phyloP scores from a whole-genome alignment of 805 yeast genomes.

The Candida vaughaniae region DNA sequence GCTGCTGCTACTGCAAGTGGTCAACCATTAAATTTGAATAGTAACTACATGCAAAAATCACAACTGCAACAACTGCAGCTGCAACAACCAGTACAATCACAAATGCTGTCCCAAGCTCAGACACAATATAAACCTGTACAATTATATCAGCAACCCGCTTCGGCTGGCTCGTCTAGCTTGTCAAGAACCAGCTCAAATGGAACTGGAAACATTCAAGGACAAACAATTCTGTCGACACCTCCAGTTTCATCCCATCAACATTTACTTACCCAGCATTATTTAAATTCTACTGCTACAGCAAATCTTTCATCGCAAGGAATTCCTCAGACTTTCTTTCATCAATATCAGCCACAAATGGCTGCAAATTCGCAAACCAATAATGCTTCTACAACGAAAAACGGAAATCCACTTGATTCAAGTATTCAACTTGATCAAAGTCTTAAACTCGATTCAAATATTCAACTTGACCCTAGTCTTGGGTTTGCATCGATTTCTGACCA shows the following conservation, averaged over 20 bases:
- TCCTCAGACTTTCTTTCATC: too few relatives aligned
- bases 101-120: not conserved
- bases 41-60: conserved; percentile 7
- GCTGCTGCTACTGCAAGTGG: conserved; percentile 50
- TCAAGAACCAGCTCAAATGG: conserved; percentile 6
- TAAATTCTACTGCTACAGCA: too few relatives aligned
- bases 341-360: too few relatives aligned
- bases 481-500: conserved; percentile 26
- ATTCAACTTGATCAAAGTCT: too few relatives aligned
- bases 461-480: not conserved
- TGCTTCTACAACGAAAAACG: too few relatives aligned
- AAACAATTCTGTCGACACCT: not conserved
- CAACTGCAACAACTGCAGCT: conserved; percentile 5
- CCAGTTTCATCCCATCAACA: not conserved
- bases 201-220: not conserved
- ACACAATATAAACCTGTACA: conserved; percentile 1
- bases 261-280: conserved; percentile 6
- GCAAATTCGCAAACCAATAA: too few relatives aligned
- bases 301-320: too few relatives aligned
- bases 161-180: conserved; percentile 3
- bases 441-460: too few relatives aligned
- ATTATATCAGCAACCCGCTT: conserved; percentile 3
- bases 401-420: too few relatives aligned
- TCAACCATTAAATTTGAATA: conserved; percentile 40
- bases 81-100: not conserved